Evolutionary conservation across 352 stramenopile species (phyloP), one percentile per base, ranked within the genome.

Genomic region (Phytophthora aleatoria): DNA sequence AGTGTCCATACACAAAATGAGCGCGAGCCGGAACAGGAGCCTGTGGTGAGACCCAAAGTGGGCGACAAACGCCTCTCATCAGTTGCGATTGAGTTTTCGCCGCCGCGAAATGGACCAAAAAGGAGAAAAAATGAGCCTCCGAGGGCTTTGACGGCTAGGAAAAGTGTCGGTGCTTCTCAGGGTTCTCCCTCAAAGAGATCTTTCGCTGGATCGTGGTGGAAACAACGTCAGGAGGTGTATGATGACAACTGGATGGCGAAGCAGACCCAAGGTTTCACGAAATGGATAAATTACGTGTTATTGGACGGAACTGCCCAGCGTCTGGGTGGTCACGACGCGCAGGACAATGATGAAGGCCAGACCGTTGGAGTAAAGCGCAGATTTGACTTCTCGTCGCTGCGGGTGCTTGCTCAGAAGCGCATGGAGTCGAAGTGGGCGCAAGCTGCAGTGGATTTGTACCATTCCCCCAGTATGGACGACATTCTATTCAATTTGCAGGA

Each of bases 281-380:
- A 91, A 54, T 96, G 88, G 88, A 90, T 95, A 43, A 96, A 96
- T 66, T 94, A 90, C 64, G 87, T 94, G 24, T 58, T 95, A 0
- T 71, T 93, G 5, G 80, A 91, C 30, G 74, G 81, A 3, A 79
- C 74, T 27, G 64, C 67, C 1, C 63, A 86, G 27, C 74, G 75
- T 24, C 57, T 86, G 38, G 62, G 61, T 8, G 53, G 50, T 20
- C 39, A 24, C 7, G 61, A 73, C 15, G 57, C 65, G n/a, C 55
- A 68, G n/a, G 54, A 24, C 8, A 33, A 66, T 2, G 56, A n/a
- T n/a, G 43, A 67, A 16, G 62, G 27, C 20, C 39, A 33, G 36
- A 20, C 24, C 35, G 2, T 50, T 68, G 47, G 57, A 60, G 11
- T 12, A 13, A 73, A 54, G 36, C 67, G 70, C 13, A 59, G 59